Conservation (phyloP, 805 yeast genomes). For the Grigorovia humatica region DNA sequence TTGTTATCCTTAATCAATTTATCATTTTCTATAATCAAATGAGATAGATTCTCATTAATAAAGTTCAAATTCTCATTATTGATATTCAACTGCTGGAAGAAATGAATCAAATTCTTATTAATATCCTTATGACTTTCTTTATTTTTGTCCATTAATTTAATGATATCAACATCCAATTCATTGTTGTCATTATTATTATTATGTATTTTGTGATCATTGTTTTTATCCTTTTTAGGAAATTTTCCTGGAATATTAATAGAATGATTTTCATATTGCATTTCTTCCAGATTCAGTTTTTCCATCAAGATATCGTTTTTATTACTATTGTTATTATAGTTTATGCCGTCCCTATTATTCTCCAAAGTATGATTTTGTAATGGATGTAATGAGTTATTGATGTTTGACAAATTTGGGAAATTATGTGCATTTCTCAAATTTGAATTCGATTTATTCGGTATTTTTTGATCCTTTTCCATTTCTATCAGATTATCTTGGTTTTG, state of each 20-base stretch:
- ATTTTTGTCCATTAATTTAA: neutral
- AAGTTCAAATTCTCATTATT: conserved; percentile 15
- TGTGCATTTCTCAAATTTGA: neutral
- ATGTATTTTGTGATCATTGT: conserved; percentile 3
- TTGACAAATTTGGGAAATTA: too few relatives aligned
- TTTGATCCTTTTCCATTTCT: neutral
- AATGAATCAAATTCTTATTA: conserved; percentile 8
- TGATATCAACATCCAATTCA: too few relatives aligned
- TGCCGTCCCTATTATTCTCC: too few relatives aligned
- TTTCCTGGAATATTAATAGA: conserved; percentile 19
- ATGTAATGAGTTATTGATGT: too few relatives aligned
- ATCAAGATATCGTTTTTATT: too few relatives aligned
- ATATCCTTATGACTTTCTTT: neutral
- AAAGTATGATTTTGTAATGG: too few relatives aligned
- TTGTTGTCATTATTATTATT: neutral
- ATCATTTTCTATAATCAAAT: neutral
- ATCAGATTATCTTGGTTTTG: neutral
- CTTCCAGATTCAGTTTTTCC: neutral
- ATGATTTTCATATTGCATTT: neutral
- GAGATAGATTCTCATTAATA: conserved; percentile 7
- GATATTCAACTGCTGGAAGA: conserved; percentile 17
- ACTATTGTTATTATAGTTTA: too few relatives aligned
- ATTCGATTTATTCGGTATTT: neutral
- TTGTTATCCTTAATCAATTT: conserved; percentile 17
- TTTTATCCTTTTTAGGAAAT: conserved; percentile 12